Evolutionary conservation across 371 early-diverging fungal genomes (phyloP), one percentile per base, ranked within the genome.

Genomic region (Capillidium heterosporum): DNA sequence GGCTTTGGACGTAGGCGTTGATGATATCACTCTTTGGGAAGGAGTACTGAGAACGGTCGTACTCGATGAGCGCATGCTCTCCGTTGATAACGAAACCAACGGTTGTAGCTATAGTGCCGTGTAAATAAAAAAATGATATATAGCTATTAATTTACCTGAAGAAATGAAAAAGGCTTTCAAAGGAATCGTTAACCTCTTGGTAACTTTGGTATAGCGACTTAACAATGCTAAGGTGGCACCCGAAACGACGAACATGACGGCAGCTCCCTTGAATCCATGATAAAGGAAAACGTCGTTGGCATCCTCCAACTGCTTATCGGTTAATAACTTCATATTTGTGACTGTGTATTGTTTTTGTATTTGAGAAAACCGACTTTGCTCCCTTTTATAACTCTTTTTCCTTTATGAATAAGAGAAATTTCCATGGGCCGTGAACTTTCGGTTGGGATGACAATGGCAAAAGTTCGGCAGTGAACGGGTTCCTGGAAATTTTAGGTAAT

Each of bases 101-200:
- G 31, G 60, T 48, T 19, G 57, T 32, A 8, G 19, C 57, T 57
- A 52, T n/a, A 44, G 19, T 19, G n/a, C 5, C 4, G 23, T 11
- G 3, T 19, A 19, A 44, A 44, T 8, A 15, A 44, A 44, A 19
- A 44, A 44, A 7, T 44, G 7, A 44, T 44, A 44, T 19, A 19
- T 7, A 44, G 5, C 7, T 19, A 19, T 7, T 15, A 21, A 2
- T 13, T 7, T 32, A 57, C 31, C 15, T 57, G 32, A 57, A n/a
- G 58, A 47, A 19, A 63, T 48, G 13, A 59, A 49, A 43, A 60
- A 63, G 8, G 60, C 63, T 43, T 63, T 63, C 1, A 60, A 5
- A 1, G 57, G 63, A 32, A 60, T 24, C 15, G 58, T 57, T 19
- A 60, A 35, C 10, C 21, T 19, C 39, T 53, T 53, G 11, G 35